phyloP scores from a whole-genome alignment of 768 basidiomycete species.

The Lactarius hatsudake region DNA sequence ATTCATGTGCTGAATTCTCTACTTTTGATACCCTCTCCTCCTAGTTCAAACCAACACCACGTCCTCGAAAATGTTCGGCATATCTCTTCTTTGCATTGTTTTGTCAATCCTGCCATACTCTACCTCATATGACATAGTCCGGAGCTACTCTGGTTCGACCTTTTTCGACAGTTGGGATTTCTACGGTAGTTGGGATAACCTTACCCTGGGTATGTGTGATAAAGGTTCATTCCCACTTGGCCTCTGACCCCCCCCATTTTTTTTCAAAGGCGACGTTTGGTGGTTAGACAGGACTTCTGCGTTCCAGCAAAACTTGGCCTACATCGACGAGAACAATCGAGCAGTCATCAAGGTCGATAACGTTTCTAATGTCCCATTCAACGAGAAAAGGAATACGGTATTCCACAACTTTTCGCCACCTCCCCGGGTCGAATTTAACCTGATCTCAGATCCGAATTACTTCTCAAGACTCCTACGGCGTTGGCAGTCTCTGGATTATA shows the following conservation, averaged over 20 bases:
- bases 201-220: constrained; percentile 37
- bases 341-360: constrained; percentile 78
- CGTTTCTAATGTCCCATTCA: constrained; percentile 47
- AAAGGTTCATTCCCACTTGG: not conserved
- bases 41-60: not conserved
- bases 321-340: constrained; percentile 56
- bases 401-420: constrained; percentile 16
- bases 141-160: constrained; percentile 39
- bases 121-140: constrained; percentile 36
- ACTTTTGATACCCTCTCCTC: not conserved
- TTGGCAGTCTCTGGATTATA: constrained; percentile 48
- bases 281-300: constrained; percentile 53
- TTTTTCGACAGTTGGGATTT: constrained; percentile 49
- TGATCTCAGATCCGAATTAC: constrained; percentile 45
- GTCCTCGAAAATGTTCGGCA: not conserved
- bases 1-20: not conserved
- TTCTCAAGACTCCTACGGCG: constrained; percentile 40
- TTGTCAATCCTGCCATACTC: constrained; percentile 12
- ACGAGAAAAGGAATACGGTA: constrained; percentile 60
- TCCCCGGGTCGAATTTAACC: constrained; percentile 15
- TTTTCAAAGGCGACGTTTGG: constrained; percentile 54
- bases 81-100: constrained; percentile 1
- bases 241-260: not conserved
- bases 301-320: constrained; percentile 49
- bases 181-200: constrained; percentile 41